Base-by-base conservation (phyloP, 1,284 basidiomycete genomes). In the Inonotus obliquus region DNA sequence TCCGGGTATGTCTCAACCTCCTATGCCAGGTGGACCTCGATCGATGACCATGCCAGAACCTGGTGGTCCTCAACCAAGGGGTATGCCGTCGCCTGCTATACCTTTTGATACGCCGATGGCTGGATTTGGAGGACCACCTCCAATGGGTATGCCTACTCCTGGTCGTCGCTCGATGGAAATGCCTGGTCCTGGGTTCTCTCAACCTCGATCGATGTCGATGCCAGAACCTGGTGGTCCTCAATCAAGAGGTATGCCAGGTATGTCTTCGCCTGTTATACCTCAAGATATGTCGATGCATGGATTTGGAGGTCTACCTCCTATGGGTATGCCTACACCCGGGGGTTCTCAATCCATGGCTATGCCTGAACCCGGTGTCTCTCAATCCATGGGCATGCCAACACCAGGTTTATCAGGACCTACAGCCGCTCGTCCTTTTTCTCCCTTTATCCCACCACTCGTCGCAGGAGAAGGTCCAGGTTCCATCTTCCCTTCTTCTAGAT, bases 361-460 rank as follows among this genome's bases (percentile, higher is more conserved):
- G 11, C 41, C 41, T 14, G 19, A 17, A 2, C 17, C 41, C n/a
- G n/a, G 41, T 19, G 53, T 23, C 2, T 27, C 38, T 29, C 5
- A 13, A 14, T 27, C 53, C 9, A 19, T 21, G 10, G 11, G 19
- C n/a, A 54, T 37, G 32, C 17, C 53, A 17, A 35, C 32, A 35
- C 32, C 53, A 5, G 59, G 17, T 35, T 11, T 11, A 9, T 19
- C 51, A 5, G 37, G n/a, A 39, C 19, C 39, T 41, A 13, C 54
- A 21, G 54, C 53, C 32, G 10, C 29, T 48, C 48, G 23, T 19
- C 57, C 57, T n/a, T n/a, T 52, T 10, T 59, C 57, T 21, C 57
- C 57, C 7, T 23, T 45, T 13, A 57, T 32, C 29, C 4, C n/a
- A 52, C 27, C 47, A 19, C 23, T 32, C 11, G n/a, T 14, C 41